Evolutionary conservation across 2,329 filamentous ascomycete species (phyloP).

Genomic region (Ophiocordyceps australis): DNA sequence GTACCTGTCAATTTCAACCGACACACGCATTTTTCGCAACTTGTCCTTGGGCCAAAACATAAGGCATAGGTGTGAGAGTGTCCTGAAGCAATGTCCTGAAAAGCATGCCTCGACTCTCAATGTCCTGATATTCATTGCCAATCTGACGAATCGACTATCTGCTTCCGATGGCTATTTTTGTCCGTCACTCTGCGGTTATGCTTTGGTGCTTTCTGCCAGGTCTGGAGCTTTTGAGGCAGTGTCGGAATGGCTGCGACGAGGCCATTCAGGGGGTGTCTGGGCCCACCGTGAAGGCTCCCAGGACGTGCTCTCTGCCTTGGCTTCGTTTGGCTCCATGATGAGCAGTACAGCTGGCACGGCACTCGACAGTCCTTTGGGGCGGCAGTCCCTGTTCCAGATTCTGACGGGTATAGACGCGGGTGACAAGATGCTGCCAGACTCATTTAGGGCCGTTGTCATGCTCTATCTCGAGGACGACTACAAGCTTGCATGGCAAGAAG

Average conservation of each 20-base stretch:
- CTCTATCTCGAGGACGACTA: conserved; percentile 2
- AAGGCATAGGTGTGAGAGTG: conserved; percentile 8
- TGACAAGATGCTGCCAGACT: conserved; percentile 5
- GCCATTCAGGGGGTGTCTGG: conserved; percentile 5
- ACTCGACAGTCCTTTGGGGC: conserved; percentile 2
- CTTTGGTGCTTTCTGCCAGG: conserved; percentile 12
- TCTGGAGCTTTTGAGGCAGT: conserved; percentile 7
- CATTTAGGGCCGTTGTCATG: conserved; percentile 8
- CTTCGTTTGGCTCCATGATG: conserved; percentile 3
- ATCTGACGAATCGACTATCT: conserved; percentile 16
- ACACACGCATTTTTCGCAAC: conserved; percentile 6
- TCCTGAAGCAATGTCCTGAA: conserved; percentile 4
- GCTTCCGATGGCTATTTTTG: conserved; percentile 7
- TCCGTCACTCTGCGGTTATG: conserved; percentile 10
- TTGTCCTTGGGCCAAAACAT: too few species aligned
- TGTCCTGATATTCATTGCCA: conserved; percentile 19
- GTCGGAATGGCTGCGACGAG: conserved; percentile 8
- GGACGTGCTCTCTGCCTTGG: conserved; percentile 8
- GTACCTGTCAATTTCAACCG: conserved; percentile 7
- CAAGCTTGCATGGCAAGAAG: background rate
- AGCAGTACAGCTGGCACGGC: background rate
- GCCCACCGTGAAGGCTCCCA: conserved; percentile 1
- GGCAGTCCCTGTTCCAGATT: conserved; percentile 9
- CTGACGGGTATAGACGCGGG: conserved; percentile 11
- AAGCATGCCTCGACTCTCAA: conserved; percentile 3